Base-by-base conservation (phyloP, 2,329 filamentous ascomycete species). In the Neonectria coccinea region DNA sequence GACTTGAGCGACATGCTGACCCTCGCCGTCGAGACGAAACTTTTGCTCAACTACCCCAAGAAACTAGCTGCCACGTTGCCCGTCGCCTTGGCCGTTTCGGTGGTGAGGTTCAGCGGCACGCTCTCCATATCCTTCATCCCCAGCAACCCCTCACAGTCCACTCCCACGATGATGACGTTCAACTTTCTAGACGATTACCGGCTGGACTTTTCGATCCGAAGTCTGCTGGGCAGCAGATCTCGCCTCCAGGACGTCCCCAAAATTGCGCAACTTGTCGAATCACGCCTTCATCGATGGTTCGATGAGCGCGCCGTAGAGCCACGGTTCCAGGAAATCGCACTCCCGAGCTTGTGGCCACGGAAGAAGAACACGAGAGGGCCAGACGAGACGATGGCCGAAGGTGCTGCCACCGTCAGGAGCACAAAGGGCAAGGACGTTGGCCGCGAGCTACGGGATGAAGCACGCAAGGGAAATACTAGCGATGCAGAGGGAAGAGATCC, bases 1-100 rank as follows among this genome's bases (percentile, higher is more conserved):
- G 96, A 99, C 78, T 82, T 99, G 63, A 96, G 92, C 79, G 96
- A 99, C 79, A 94, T 97, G 79, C 93, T 99, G 64, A 99, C 96
- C 0, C 84, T 99, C 58, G 96, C 94, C 1, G 86, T 99, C 27
- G 96, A 99, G 82, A 99, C 96, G 3, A 97, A 96, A 73, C 83
- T 99, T 67, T 85, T 97, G 52, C 86, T 99, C 60, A 99, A 99
- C 79, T 99, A 97, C 77, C 96, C 96, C 0, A 97, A 94, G 76
- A 92, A 92, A 8, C 84, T 93, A 58, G 92, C 94, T 6, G 96
- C 96, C 1, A 91, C 97, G 8, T 84, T 99, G 1, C 96, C 96
- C 3, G 94, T 99, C 18, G 96, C 95, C 0, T 83, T 99, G 36
- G 91, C 94, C 0, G 94, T 99, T 12, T 96, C 91, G 16, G 92